Conservation (phyloP, 306 rosid genomes). For the Dryas octopetala region DNA sequence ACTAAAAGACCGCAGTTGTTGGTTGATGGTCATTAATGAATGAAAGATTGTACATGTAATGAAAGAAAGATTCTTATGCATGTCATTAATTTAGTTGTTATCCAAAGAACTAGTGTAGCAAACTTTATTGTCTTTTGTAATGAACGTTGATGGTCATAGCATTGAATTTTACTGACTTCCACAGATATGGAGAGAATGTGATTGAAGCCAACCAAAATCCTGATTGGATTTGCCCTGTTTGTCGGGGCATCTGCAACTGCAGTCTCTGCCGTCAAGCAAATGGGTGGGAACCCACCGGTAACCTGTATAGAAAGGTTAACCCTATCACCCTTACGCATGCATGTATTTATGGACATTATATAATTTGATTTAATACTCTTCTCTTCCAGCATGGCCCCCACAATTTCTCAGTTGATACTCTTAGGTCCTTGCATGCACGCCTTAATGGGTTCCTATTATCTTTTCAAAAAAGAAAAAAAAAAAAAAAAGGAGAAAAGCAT, state of each 20-base stretch:
- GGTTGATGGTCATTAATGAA: no score
- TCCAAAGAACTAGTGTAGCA: background rate
- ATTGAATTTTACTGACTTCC: background rate
- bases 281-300: conserved; percentile 79
- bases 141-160: background rate
- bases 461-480: no score
- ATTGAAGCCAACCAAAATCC: conserved; percentile 44
- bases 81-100: background rate
- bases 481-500: background rate
- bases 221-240: conserved; percentile 66
- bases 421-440: background rate
- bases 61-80: background rate
- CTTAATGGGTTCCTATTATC: background rate
- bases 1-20: background rate
- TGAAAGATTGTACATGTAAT: no score
- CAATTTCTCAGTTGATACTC: background rate
- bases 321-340: conserved; percentile 18
- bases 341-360: background rate
- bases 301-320: conserved; percentile 60
- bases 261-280: conserved; percentile 59
- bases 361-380: background rate
- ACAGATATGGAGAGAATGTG: conserved; percentile 77
- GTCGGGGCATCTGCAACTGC: conserved; percentile 80
- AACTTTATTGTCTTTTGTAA: background rate
- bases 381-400: background rate